Evolutionary conservation across 768 basidiomycete genomes (phyloP), one percentile per base, ranked within the genome.

Genomic region (Suillus cothurnatus): DNA sequence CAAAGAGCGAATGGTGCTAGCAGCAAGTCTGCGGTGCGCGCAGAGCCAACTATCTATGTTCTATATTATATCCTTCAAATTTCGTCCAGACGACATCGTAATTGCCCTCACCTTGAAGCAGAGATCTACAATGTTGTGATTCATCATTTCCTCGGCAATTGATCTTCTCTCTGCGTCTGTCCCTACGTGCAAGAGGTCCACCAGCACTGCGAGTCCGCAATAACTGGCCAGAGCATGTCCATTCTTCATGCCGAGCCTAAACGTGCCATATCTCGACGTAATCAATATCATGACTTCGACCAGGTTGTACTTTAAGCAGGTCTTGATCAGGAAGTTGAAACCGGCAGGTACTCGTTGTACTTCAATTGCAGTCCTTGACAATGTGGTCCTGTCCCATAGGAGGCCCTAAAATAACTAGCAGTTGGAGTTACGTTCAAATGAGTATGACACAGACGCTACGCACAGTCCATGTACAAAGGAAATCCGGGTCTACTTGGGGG

Each of bases 11-110:
- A 77, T 45, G 11, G 69, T 34, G 21, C 59, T 70, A 41, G 67
- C 61, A 15, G 70, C 70, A 8, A 67, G 47, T 26, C 67, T 65
- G 6, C 75, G 67, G 32, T 75, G 74, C 9, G 71, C 68, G 19
- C 62, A 70, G 9, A 74, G 61, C 9, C 67, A 68, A 36, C 68
- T 67, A 47, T 68, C n/a, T 36, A 66, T 62, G 61, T 73, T 71
- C 73, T 72, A 23, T 28, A 31, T 15, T 5, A 12, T 17, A n/a
- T 32, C 41, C 3, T 43, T 63, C 38, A 39, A 19, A 34, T 38
- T 39, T n/a, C 14, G 36, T 26, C 23, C 19, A 39, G 28, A 63
- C 21, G 21, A 34, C 6, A 14, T 57, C 11, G 36, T 19, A 61
- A 9, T 6, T 17, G 17, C 62, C 21, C 56, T 67, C 34, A 74